phyloP scores from a whole-genome alignment of 148 eudicot species.

The Linanthus parryae region DNA sequence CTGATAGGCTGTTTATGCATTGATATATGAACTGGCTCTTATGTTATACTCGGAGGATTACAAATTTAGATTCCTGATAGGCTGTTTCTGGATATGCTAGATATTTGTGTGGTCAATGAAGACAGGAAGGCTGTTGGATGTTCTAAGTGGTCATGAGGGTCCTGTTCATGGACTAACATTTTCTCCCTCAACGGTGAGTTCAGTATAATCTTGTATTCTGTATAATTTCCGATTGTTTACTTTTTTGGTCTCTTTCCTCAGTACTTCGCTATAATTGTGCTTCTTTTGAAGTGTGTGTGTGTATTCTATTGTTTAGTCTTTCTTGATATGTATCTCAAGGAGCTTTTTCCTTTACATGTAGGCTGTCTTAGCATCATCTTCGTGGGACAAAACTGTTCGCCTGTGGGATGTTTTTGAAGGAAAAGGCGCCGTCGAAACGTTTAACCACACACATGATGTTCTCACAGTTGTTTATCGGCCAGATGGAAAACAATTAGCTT shows the following conservation, averaged over 20 bases:
- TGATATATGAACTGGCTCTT: no score
- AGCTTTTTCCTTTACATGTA: slow-evolving; percentile 16
- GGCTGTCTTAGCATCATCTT: slow-evolving; percentile 92
- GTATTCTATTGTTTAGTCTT: background rate
- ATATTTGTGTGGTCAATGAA: slow-evolving; percentile 99
- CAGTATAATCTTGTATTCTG: background rate
- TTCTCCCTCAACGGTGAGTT: slow-evolving; percentile 81
- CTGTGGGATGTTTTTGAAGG: slow-evolving; percentile 97
- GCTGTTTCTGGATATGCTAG: slow-evolving; percentile 24
- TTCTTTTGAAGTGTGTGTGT: background rate
- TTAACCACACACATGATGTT: slow-evolving; percentile 90
- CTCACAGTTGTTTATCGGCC: slow-evolving; percentile 95
- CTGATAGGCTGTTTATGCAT: no score
- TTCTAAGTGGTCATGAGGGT: slow-evolving; percentile 95
- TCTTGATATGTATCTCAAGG: slow-evolving; percentile 1
- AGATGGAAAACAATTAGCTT: slow-evolving; percentile 94
- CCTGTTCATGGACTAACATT: slow-evolving; percentile 95
- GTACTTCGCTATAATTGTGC: background rate
- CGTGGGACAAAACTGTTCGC: slow-evolving; percentile 94
- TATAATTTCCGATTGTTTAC: background rate
- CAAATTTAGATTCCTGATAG: no score
- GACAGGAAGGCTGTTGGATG: slow-evolving; percentile 91
- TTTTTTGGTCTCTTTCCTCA: no score
- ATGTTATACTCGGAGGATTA: no score
- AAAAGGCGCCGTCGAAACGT: slow-evolving; percentile 88